phyloP scores from a whole-genome alignment of 1,139 yeast species.

The Suhomyces wounanorum region DNA sequence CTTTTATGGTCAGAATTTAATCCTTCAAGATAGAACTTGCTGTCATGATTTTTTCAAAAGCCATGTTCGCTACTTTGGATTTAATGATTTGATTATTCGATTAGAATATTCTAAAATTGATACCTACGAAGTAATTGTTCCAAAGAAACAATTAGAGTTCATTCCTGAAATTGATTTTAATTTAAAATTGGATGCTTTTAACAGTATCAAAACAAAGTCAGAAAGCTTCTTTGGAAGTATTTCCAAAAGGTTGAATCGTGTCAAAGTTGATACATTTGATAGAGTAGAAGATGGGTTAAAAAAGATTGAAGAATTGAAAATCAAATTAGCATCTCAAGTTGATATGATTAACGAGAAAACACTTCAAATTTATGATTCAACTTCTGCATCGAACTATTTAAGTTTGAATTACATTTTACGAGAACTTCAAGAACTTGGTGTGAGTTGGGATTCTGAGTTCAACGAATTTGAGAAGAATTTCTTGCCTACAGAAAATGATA shows the following conservation, averaged over 20 bases:
- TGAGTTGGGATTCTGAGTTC: constrained; percentile 86
- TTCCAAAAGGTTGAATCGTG: constrained; percentile 68
- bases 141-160: constrained; percentile 72
- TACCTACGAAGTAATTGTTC: constrained; percentile 75
- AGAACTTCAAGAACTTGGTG: constrained; percentile 77
- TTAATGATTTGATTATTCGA: constrained; percentile 74
- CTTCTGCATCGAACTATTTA: constrained; percentile 66
- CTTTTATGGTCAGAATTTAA: constrained; percentile 68
- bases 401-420: constrained; percentile 70
- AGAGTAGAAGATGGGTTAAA: constrained; percentile 68
- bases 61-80: constrained; percentile 83
- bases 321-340: constrained; percentile 55
- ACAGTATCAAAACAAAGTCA: constrained; percentile 55
- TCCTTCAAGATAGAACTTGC: constrained; percentile 55
- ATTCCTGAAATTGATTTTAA: constrained; percentile 70
- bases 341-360: constrained; percentile 46
- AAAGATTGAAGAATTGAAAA: constrained; percentile 59
- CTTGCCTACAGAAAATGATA: constrained; percentile 92
- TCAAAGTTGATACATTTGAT: constrained; percentile 79
- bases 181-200: constrained; percentile 65
- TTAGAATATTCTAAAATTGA: constrained; percentile 78
- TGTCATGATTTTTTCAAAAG: constrained; percentile 77
- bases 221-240: constrained; percentile 71
- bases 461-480: constrained; percentile 76
- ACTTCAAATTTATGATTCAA: constrained; percentile 53